Base-by-base conservation (phyloP, 140 eudicot species). In the Bidens hawaiensis region DNA sequence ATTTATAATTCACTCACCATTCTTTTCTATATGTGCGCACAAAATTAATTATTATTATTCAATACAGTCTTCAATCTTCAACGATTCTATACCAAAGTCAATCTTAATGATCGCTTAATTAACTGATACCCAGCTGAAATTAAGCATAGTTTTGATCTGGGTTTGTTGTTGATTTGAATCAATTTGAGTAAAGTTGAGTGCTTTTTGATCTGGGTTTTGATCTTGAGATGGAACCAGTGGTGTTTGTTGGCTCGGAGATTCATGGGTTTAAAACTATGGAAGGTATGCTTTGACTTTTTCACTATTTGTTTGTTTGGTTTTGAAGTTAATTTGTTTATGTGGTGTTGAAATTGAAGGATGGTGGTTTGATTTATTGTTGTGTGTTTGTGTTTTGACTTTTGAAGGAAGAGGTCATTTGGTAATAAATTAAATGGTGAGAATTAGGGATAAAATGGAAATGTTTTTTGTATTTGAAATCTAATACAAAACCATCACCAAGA, bases 221-320 rank as follows among this genome's bases (percentile, higher is more conserved):
- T 16, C 27, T 3, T 41, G 70, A 62, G 25, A 71, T 71, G 76
- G 76, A 71, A 40, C 50, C 64, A 9, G 49, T 18, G 4, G 58
- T 40, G 49, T 85, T 90, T 15, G 65, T 61, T 42, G 97, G 94
- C 17, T 70, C 83, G 25, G 95, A 86, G 73, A 83, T 90, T 77
- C 95, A 90, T 82, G 97, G 97, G 43, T 90, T 90, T 67, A 79
- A 65, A 46, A 81, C 95, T 50, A 80, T 87, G 78, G 71, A 75
- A 72, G 97, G 95, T 90, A 52, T 42, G n/a, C n/a, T n/a, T n/a
- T n/a, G n/a, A n/a, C n/a, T n/a, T n/a, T 6, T 11, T 36, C 13
- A 36, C 43, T 0, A n/a, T 36, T 21, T 65, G 50, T 19, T 58
- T n/a, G 43, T 8, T 55, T 43, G 21, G 11, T 0, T 67, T 6